These are phyloP conservation scores for Phaeosphaeria sp. DNA, from an alignment of 2,329 filamentous ascomycete genomes.

Conservation along the genomic window DNA sequence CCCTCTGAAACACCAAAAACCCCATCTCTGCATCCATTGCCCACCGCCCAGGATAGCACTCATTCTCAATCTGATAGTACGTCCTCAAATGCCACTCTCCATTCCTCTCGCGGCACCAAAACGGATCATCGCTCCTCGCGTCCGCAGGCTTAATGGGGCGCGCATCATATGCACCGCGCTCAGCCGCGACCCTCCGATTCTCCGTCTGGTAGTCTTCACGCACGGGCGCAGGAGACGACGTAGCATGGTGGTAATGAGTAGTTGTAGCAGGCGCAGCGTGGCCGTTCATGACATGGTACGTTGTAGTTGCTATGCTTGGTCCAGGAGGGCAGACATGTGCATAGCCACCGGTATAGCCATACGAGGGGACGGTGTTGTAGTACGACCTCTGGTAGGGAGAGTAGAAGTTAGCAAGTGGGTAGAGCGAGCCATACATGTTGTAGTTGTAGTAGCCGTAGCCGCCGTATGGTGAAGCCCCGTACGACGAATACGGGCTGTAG, in stretches of 20 bases:
- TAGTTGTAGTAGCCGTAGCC: constrained; percentile 36
- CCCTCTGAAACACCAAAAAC: constrained; percentile 42
- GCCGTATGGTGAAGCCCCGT: constrained; percentile 14
- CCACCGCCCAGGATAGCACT: constrained; percentile 47
- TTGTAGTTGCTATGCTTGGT: constrained; percentile 24
- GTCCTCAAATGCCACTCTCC: constrained; percentile 45
- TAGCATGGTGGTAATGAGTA: not conserved
- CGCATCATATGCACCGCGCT: constrained; percentile 40
- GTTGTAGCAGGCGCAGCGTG: constrained; percentile 8
- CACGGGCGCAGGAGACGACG: constrained; percentile 3
- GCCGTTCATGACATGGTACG: constrained; percentile 34
- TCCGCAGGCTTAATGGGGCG: constrained; percentile 41
- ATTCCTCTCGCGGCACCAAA: constrained; percentile 47
- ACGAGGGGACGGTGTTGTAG: constrained; percentile 31
- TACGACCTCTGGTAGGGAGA: constrained; percentile 40
- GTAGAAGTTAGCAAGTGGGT: constrained; percentile 45
- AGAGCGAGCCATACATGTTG: constrained; percentile 33
- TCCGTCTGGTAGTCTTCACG: constrained; percentile 39
- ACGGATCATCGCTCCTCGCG: constrained; percentile 40
- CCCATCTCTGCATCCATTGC: constrained; percentile 42
- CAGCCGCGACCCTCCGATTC: constrained; percentile 37
- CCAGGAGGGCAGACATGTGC: constrained; percentile 31
- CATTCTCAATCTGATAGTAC: constrained; percentile 48
- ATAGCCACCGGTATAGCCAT: constrained; percentile 23
- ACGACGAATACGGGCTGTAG: constrained; percentile 10